Evolutionary conservation across 2,329 filamentous ascomycete genomes (phyloP), one percentile per base, ranked within the genome.

Genomic region (Talaromyces marneffei): DNA sequence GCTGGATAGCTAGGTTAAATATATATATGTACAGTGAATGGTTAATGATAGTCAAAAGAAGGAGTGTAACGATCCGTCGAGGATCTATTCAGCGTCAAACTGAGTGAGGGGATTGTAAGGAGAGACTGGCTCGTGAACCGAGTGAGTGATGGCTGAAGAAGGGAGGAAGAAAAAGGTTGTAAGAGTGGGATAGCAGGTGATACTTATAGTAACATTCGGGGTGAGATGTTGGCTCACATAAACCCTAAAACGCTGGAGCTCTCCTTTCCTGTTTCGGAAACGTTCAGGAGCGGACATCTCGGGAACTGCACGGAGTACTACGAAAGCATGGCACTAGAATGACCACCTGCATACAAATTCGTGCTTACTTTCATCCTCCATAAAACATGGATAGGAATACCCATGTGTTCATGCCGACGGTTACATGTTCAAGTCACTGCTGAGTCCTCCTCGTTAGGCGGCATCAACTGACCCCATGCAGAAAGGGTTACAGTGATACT

Each of bases 11-110:
- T 52, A n/a, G 23, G 12, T 48, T 20, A 20, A 48, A 54, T n/a
- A n/a, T n/a, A 54, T 23, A 9, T 62, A 62, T 62, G 23, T 62
- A 62, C 61, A 62, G n/a, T 60, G 48, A 60, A 62, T 23, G n/a
- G 57, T 56, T 50, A 57, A 50, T 33, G 31, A 40, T 59, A 37
- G 54, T 23, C 18, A 20, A 40, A 31, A 58, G 44, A 59, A 35
- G 57, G 61, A 62, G 37, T 52, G 61, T 46, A 62, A 50, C 40
- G 61, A 60, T 60, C 61, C 57, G 50, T 62, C 57, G 57, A 62
- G 57, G 61, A 62, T 58, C 61, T 65, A 53, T 31, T 59, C 57
- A 59, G 57, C 53, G 46, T 59, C 57, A 59, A 59, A 59, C 57
- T 59, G 57, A 59, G 35, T 52, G 33, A 31, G 42, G 18, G 56